Conservation (phyloP, 257 asterid genomes). For the Solanum piurae region DNA sequence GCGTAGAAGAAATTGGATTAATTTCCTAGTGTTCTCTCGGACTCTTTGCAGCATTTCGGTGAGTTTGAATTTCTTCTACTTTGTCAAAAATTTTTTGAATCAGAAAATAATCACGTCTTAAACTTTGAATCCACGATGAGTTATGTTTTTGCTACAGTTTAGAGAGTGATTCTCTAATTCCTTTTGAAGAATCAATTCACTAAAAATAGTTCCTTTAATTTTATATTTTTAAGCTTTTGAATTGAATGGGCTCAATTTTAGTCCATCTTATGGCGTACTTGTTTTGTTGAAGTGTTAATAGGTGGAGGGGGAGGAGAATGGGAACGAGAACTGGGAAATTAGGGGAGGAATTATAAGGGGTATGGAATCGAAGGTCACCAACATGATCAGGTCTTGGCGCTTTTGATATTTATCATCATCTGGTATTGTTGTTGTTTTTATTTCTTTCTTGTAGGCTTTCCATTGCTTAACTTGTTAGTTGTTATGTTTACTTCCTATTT, state of each 20-base stretch:
- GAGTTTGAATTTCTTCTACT: background rate
- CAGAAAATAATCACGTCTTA: background rate
- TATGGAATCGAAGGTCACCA: background rate
- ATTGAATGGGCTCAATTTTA: background rate
- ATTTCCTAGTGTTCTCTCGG: background rate
- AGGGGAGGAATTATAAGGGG: background rate
- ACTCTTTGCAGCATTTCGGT: background rate
- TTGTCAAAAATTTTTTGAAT: background rate
- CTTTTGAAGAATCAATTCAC: background rate
- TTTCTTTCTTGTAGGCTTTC: background rate
- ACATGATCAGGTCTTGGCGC: constrained; percentile 2
- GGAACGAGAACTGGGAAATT: background rate
- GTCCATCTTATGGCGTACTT: background rate
- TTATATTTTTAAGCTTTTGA: background rate
- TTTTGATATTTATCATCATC: background rate
- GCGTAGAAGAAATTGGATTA: background rate
- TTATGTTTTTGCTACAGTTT: background rate
- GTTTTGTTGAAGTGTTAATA: background rate
- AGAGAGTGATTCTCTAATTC: background rate
- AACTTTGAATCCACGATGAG: background rate
- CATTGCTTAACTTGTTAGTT: background rate
- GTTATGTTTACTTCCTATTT: background rate
- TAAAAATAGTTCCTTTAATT: background rate
- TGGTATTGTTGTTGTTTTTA: background rate
- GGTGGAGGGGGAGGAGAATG: background rate